Conservation (phyloP, 2,329 filamentous ascomycete species). For the Diplodia intermedia region DNA sequence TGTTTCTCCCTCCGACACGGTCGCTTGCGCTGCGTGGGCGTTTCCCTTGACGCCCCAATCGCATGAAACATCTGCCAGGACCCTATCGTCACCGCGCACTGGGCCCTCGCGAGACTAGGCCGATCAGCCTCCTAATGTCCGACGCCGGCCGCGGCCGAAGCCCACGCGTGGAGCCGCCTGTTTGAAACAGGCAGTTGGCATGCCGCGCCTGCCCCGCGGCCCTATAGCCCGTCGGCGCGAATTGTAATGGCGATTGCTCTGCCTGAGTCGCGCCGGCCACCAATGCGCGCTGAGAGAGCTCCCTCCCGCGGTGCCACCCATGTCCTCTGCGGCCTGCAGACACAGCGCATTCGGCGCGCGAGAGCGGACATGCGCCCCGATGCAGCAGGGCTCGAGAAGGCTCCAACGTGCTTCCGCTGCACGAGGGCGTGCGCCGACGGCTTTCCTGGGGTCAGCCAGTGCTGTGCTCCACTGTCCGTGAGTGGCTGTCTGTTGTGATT, state of each 20-base stretch:
- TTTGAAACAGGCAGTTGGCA: slow-evolving; percentile 33
- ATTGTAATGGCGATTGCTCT: slow-evolving; percentile 1
- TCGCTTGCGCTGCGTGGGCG: slow-evolving; percentile 6
- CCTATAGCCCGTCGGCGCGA: slow-evolving; percentile 10
- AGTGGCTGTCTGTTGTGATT: slow-evolving; percentile 25
- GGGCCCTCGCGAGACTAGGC: slow-evolving; percentile 17
- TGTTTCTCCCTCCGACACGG: slow-evolving; percentile 9
- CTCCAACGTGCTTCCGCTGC: slow-evolving; percentile 13
- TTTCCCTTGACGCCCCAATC: slow-evolving; percentile 16
- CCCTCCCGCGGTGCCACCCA: slow-evolving; percentile 8
- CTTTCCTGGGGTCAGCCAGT: slow-evolving; percentile 26
- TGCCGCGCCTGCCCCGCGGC: slow-evolving; percentile 8
- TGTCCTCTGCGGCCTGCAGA: background rate
- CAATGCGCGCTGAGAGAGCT: background rate
- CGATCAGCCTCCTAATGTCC: slow-evolving; percentile 28
- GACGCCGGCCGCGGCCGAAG: slow-evolving; percentile 21
- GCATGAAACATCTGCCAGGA: slow-evolving; percentile 13
- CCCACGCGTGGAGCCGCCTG: slow-evolving; percentile 27
- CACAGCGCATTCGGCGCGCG: background rate
- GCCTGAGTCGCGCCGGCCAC: slow-evolving; percentile 13
- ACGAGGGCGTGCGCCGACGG: slow-evolving; percentile 16
- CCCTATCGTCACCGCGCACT: slow-evolving; percentile 7
- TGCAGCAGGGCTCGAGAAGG: slow-evolving; percentile 18
- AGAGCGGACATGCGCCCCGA: slow-evolving; percentile 10
- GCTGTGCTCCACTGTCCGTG: slow-evolving; percentile 17